phyloP scores from a whole-genome alignment of 2,329 filamentous ascomycete genomes.

The Metarhizium anisopliae region DNA sequence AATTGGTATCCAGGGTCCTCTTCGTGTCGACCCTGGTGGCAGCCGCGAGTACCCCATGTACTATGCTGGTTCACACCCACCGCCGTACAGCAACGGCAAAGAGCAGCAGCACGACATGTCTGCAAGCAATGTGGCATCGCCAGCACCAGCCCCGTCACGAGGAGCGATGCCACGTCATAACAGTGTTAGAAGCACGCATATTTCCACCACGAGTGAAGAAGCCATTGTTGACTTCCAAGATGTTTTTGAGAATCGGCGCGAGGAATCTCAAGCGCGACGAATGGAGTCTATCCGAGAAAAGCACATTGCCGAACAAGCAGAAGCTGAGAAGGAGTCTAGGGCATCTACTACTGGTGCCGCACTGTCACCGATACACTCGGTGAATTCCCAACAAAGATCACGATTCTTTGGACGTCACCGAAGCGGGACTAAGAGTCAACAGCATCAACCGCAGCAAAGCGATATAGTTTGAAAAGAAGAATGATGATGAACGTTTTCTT shows the following conservation, averaged over 20 bases:
- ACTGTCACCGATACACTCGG: constrained; percentile 13
- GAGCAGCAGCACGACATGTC: constrained; percentile 13
- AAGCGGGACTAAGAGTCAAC: constrained; percentile 19
- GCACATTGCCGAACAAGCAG: constrained; percentile 19
- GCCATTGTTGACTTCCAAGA: constrained; percentile 33
- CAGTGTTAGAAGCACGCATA: constrained; percentile 9
- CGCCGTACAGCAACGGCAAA: constrained; percentile 22
- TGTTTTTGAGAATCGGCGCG: constrained; percentile 34
- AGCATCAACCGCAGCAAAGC: constrained; percentile 3
- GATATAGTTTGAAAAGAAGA: constrained; percentile 1
- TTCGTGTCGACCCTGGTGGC: constrained; percentile 52
- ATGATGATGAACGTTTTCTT: not conserved
- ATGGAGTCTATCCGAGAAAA: constrained; percentile 30
- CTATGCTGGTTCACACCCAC: constrained; percentile 28
- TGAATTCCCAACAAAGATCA: constrained; percentile 16
- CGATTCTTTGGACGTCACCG: constrained; percentile 21
- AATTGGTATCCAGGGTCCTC: constrained; percentile 75
- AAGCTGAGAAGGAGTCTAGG: constrained; percentile 16
- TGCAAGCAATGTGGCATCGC: not conserved
- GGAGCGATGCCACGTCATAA: constrained; percentile 8
- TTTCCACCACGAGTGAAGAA: constrained; percentile 20
- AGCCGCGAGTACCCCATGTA: constrained; percentile 60
- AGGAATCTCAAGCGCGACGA: constrained; percentile 24
- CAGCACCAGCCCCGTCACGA: constrained; percentile 7
- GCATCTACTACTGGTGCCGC: constrained; percentile 18